Evolutionary conservation across 2,329 filamentous ascomycete species (phyloP).

Genomic region (Fusarium humuli): DNA sequence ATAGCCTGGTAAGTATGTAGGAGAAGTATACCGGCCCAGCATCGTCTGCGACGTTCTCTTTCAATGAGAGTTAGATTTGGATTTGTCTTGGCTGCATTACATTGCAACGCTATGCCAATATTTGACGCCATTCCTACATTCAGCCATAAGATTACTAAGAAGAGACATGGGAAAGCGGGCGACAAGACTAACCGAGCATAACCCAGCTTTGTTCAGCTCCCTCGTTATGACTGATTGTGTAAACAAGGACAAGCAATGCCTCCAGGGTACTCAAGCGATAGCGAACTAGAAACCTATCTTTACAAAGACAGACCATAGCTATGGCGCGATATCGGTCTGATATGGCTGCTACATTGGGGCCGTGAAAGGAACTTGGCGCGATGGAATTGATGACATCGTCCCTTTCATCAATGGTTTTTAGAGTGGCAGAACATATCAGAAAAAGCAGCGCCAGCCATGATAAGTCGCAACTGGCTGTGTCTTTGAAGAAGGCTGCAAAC

Average conservation of each 20-base stretch:
- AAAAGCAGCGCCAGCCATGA: slow-evolving; percentile 40
- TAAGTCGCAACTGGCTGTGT: slow-evolving; percentile 9
- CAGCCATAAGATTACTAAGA: neutral
- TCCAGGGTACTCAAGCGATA: slow-evolving; percentile 34
- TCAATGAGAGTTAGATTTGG: slow-evolving; percentile 8
- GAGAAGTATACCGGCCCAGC: slow-evolving; percentile 38
- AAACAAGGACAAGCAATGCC: slow-evolving; percentile 27
- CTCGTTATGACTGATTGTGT: slow-evolving; percentile 29
- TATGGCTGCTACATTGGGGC: neutral
- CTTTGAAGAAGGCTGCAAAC: slow-evolving; percentile 16
- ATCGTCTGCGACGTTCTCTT: slow-evolving; percentile 33
- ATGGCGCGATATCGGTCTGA: neutral
- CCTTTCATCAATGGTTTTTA: slow-evolving; percentile 17
- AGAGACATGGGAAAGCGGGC: neutral
- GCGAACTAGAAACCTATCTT: slow-evolving; percentile 33
- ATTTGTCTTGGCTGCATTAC: neutral
- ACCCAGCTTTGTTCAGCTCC: slow-evolving; percentile 33
- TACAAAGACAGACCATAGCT: slow-evolving; percentile 30
- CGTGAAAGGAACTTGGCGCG: neutral
- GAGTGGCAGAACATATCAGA: slow-evolving; percentile 26
- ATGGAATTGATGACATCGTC: slow-evolving; percentile 5
- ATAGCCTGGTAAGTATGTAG: slow-evolving; percentile 37
- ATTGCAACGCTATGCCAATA: neutral
- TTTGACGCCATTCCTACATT: slow-evolving; percentile 27
- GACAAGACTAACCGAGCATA: neutral